Conservation (phyloP, 495 filamentous ascomycete species). For the Penicillium paxilli region DNA sequence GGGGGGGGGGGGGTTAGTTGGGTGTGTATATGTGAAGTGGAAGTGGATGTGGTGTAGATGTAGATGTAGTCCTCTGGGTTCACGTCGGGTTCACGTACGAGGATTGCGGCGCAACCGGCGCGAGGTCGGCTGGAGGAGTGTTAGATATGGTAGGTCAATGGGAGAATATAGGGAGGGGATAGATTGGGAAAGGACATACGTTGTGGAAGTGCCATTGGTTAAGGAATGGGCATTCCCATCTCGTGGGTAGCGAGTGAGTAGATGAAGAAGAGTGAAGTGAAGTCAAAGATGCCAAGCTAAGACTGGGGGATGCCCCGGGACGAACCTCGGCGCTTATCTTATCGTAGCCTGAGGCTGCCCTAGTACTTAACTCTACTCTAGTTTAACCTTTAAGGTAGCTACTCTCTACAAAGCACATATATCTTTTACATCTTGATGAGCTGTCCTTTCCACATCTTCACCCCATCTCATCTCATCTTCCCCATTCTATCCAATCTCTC, state of each 20-base stretch:
- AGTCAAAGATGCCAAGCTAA: too few relatives aligned
- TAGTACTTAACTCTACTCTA: too few relatives aligned
- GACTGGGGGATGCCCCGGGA: too few relatives aligned
- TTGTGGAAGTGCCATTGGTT: constrained; percentile 42
- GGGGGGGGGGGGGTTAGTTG: too few relatives aligned
- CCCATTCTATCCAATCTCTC: neutral
- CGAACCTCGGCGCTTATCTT: too few relatives aligned
- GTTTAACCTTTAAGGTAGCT: too few relatives aligned
- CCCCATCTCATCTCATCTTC: neutral
- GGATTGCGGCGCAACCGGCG: constrained; percentile 41
- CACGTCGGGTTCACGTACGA: constrained; percentile 40
- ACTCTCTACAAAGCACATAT: too few relatives aligned
- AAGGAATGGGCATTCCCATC: constrained; percentile 26
- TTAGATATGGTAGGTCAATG: constrained; percentile 11
- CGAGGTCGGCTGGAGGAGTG: constrained; percentile 30
- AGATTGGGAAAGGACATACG: constrained; percentile 18
- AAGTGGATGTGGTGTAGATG: constrained; percentile 80
- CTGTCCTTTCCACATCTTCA: neutral
- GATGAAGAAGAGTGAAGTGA: too few relatives aligned
- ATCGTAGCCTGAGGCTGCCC: too few relatives aligned
- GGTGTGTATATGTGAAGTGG: too few relatives aligned
- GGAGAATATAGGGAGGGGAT: too few relatives aligned
- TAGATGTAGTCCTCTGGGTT: too few relatives aligned
- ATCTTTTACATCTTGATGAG: neutral
- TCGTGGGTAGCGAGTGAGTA: constrained; percentile 2